Conservation (phyloP, 257 asterid species). For the Solanum chiquidenum region DNA sequence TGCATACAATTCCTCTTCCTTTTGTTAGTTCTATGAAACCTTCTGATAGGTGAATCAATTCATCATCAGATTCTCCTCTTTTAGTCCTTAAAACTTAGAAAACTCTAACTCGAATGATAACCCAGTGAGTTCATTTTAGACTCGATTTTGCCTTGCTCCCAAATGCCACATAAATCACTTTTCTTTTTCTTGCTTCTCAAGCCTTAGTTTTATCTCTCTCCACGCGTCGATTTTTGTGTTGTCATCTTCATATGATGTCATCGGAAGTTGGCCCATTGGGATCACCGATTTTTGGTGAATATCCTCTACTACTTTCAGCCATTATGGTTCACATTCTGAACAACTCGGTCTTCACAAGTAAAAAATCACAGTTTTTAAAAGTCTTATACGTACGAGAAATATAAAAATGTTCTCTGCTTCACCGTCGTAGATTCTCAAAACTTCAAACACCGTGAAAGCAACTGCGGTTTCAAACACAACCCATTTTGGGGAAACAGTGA, state of each 20-base stretch:
- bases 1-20: conserved; percentile 16
- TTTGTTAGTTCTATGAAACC: conserved; percentile 15
- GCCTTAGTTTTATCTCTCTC: neutral
- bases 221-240: too few relatives aligned
- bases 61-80: neutral
- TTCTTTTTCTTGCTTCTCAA: neutral
- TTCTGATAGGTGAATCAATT: neutral
- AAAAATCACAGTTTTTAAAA: neutral
- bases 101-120: conserved; percentile 18
- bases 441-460: conserved; percentile 5
- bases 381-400: neutral
- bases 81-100: conserved; percentile 18
- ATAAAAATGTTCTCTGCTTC: neutral
- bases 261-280: neutral
- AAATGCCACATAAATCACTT: neutral
- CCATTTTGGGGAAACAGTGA: conserved; percentile 9
- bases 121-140: conserved; percentile 16
- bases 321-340: neutral
- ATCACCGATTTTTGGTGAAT: neutral
- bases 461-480: conserved; percentile 14
- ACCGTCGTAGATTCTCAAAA: neutral
- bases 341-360: neutral
- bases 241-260: neutral
- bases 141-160: conserved; percentile 14
- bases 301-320: neutral